Evolutionary conservation across 768 basidiomycete genomes (phyloP).

Genomic region (Mycena crocata): DNA sequence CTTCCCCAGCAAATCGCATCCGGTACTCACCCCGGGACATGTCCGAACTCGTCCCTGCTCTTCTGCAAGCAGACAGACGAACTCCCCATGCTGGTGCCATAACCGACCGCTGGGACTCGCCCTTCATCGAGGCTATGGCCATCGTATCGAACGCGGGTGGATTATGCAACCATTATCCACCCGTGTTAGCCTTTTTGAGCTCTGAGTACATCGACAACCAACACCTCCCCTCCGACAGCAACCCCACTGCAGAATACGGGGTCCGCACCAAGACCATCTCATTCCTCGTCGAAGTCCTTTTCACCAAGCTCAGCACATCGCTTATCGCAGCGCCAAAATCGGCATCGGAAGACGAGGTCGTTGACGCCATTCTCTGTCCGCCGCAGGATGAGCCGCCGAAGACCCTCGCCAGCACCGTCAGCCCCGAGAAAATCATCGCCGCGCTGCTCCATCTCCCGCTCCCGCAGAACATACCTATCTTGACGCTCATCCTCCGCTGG

Average conservation of each 20-base stretch:
- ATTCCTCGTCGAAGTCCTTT: conserved; percentile 24
- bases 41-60: conserved; percentile 16
- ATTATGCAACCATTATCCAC: conserved; percentile 2
- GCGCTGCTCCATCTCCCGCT: conserved; percentile 13
- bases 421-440: conserved; percentile 18
- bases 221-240: conserved; percentile 26
- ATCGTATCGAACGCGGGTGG: conserved; percentile 21
- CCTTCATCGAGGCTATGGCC: conserved; percentile 24
- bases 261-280: conserved; percentile 26
- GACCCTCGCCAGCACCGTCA: neutral
- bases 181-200: conserved; percentile 14
- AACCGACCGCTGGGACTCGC: conserved; percentile 15
- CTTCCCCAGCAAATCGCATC: conserved; percentile 23
- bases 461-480: conserved; percentile 5
- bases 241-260: conserved; percentile 15
- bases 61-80: conserved; percentile 18
- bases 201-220: conserved; percentile 26
- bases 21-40: conserved; percentile 20
- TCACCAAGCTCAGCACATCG: neutral
- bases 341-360: conserved; percentile 6
- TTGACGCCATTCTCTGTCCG: conserved; percentile 1
- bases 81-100: neutral
- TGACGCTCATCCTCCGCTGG: conserved; percentile 27
- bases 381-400: neutral
- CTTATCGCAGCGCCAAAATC: neutral